These are phyloP conservation scores for Yamadazyma spencermartinsiae DNA, from an alignment of 1,139 yeast species.

Conservation along the genomic window DNA sequence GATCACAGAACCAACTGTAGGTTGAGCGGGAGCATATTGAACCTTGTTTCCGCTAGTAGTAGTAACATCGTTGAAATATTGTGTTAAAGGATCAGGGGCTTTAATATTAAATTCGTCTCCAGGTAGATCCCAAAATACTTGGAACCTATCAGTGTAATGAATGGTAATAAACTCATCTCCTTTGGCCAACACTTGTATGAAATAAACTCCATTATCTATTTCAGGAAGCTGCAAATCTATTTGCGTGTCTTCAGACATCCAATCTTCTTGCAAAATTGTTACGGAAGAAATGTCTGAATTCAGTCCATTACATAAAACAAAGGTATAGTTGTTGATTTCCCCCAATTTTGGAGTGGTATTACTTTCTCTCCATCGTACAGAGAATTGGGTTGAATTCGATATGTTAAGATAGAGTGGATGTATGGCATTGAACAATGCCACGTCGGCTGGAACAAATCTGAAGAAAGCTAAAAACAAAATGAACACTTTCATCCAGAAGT, in stretches of 20 bases:
- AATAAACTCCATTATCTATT: neutral
- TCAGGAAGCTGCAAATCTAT: neutral
- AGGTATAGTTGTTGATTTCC: neutral
- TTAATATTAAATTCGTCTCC: neutral
- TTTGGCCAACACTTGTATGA: neutral
- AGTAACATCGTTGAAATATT: neutral
- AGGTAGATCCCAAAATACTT: neutral
- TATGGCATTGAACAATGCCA: neutral
- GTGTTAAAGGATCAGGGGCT: neutral
- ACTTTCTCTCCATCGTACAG: neutral
- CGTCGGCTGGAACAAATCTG: neutral
- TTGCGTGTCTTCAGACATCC: neutral
- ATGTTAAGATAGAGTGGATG: neutral
- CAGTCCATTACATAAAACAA: neutral
- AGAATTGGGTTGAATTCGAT: neutral
- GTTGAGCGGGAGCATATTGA: neutral
- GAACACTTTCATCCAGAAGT: no score
- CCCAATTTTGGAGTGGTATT: neutral
- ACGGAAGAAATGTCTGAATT: neutral
- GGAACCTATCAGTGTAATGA: neutral
- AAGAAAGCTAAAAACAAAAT: no score
- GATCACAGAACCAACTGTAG: neutral
- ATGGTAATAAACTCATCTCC: neutral
- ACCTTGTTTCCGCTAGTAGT: neutral
- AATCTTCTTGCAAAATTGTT: neutral